Base-by-base conservation (phyloP, 2,329 filamentous ascomycete genomes). In the Talaromyces pinophilus region DNA sequence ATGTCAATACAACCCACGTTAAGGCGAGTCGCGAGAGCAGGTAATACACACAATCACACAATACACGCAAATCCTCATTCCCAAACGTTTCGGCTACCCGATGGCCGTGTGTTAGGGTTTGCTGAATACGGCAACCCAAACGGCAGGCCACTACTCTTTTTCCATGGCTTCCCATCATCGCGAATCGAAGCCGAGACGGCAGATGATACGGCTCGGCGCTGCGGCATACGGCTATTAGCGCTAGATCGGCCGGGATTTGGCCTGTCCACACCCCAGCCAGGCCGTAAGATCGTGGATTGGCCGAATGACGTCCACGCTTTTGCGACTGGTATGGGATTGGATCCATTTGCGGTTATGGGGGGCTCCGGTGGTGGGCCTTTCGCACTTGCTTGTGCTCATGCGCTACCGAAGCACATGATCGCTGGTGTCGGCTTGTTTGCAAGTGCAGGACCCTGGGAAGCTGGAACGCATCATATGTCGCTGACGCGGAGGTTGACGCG, bases 281-380 rank as follows among this genome's bases (percentile, higher is more conserved):
- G 74, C 30, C 76, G 80, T 8, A 74, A 70, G 3, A 73, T 83
- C 2, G 72, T 79, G 17, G 78, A 82, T 70, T 80, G 77, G 74
- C 77, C 82, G 2, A 66, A 74, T 15, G 82, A 85, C 64, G 70
- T 84, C 3, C 67, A 78, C 17, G 72, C 72, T 0, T 75, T 85
- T 6, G 76, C 78, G 5, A 68, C 77, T 1, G 75, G 81, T 66
- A 75, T 84, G 10, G 72, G 77, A 5, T 67, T 84, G 17, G 64
- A 73, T 5, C 68, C 73, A 5, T 85, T 82, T 70, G 76, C 77
- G 17, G 73, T 85, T 25, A 67, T 84, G 5, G 82, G 82, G 1
- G 72, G 78, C 4, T 82, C 80, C 0, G 83, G 82, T 7, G 83
- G 83, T 22, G 80, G 81, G 1, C 81, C 82, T 0, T 84, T 82